Base-by-base conservation (phyloP, 2,329 filamentous ascomycete genomes). In the Dothideomycetes sp. region DNA sequence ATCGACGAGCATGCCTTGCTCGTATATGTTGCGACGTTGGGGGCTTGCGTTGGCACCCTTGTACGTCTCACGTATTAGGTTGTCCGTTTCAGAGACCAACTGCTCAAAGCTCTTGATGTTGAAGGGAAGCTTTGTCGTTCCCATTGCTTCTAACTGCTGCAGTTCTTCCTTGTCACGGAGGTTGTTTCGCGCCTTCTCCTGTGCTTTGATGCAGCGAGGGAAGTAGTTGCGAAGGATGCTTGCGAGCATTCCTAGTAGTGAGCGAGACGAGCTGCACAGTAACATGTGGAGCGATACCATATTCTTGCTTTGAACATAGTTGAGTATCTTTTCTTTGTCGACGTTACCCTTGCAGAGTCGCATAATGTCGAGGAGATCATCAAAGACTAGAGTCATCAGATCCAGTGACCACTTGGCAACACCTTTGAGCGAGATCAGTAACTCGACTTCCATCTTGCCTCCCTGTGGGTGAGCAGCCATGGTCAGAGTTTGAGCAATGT, bases 351-450 rank as follows among this genome's bases (percentile, higher is more conserved):
- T 27, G 34, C 34, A 39, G 8, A 17, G 24, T 33, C 25, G 22
- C 18, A 29, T 27, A n/a, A 40, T 23, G 16, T 30, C 31, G 41
- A 68, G 62, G 27, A 80, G 56, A 20, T 72, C 69, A 49, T 74
- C 70, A 28, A 78, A 53, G 19, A 78, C 61, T 52, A 69, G 77
- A 15, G 69, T 63, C 45, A 71, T 67, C 37, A 79, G 66, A 47
- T 89, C 81, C 24, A 87, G 68, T 1, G 76, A 76, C 88, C 88
- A 95, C 54, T 75, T 80, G 4, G 82, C 76, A 41, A 86, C 82
- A 16, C 84, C 84, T 4, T 80, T 73, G 9, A 93, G 65, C 31
- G 80, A 75, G 28, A 79, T 75, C 2, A 89, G 74, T 10, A 85
- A 76, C 55, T 89, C 84, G 78, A 52, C 25, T 17, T 42, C 47